A percentile compares a stretch with the other conserved stretches of the same genome.
Evolutionary conservation across 2,329 filamentous ascomycete species (phyloP).

Genomic region (Neurospora crassa): DNA sequence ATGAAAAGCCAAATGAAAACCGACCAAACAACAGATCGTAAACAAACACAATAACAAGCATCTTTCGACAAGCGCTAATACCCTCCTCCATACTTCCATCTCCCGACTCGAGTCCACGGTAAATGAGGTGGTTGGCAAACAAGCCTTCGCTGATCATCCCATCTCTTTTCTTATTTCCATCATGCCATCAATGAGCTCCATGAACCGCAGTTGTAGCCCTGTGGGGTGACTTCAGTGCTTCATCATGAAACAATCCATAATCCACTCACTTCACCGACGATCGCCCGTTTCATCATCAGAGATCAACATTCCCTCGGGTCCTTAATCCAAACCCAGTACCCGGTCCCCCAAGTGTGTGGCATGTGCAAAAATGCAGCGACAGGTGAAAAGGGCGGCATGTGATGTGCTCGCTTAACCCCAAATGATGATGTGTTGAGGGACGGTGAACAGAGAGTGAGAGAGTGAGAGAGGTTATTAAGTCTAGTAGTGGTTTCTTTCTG

Average conservation of each 20-base stretch:
- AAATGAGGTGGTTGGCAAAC: neutral
- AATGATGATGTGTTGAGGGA: neutral
- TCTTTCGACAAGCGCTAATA: neutral
- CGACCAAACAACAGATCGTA: neutral
- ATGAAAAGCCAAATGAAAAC: neutral
- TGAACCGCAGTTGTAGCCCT: neutral
- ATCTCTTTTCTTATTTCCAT: neutral
- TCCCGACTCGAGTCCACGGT: neutral
- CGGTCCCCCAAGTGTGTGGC: neutral
- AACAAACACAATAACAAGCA: neutral
- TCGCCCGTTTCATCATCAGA: neutral
- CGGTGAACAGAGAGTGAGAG: conserved; percentile 1
- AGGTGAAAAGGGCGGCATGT: neutral
- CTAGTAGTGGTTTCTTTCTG: conserved; percentile 31
- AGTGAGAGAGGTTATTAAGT: conserved; percentile 30
- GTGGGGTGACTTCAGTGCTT: neutral
- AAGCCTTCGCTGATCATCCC: neutral
- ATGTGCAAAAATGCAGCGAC: neutral
- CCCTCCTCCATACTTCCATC: neutral
- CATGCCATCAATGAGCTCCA: neutral
- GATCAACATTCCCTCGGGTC: neutral
- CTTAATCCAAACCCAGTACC: neutral
- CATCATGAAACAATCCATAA: neutral
- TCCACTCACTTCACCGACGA: neutral
- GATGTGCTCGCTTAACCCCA: neutral